Percentiles rank a stretch among this genome's conserved stretches.
Conservation (phyloP, 2,329 filamentous ascomycete species). For the Paecilomyces fulvus region DNA sequence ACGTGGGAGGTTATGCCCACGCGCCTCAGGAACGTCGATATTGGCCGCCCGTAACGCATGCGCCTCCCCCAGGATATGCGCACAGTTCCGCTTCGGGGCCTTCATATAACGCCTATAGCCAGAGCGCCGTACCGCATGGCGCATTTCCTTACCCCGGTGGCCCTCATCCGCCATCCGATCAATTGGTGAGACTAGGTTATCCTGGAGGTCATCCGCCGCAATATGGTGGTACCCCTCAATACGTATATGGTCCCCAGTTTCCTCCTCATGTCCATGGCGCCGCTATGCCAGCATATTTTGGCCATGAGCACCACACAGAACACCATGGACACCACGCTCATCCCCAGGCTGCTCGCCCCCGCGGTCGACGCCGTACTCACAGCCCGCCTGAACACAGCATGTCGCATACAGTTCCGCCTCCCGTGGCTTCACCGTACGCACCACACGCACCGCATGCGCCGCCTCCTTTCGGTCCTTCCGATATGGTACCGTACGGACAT, state of each 20-base stretch:
- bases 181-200: slow-evolving; percentile 23
- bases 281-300: slow-evolving; percentile 18
- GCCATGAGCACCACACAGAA: slow-evolving; percentile 17
- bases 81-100: slow-evolving; percentile 33
- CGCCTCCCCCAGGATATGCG: slow-evolving; percentile 25
- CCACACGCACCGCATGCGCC: slow-evolving; percentile 16
- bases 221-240: slow-evolving; percentile 17
- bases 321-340: slow-evolving; percentile 18
- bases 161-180: slow-evolving; percentile 21
- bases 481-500: slow-evolving; percentile 30
- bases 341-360: slow-evolving; percentile 11
- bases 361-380: slow-evolving; percentile 21
- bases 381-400: slow-evolving; percentile 23
- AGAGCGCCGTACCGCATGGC: slow-evolving; percentile 16
- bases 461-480: slow-evolving; percentile 24
- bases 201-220: slow-evolving; percentile 14
- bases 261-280: slow-evolving; percentile 17
- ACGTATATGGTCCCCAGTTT: slow-evolving; percentile 21
- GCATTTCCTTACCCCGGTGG: slow-evolving; percentile 17
- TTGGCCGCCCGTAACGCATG: slow-evolving; percentile 24
- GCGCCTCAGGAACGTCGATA: slow-evolving; percentile 23
- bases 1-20: slow-evolving; percentile 39
- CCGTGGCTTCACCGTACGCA: slow-evolving; percentile 21
- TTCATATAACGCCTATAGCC: slow-evolving; percentile 27
- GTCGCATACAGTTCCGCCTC: slow-evolving; percentile 17